Conservation (phyloP, 495 filamentous ascomycete genomes). For the Penicillium steckii region DNA sequence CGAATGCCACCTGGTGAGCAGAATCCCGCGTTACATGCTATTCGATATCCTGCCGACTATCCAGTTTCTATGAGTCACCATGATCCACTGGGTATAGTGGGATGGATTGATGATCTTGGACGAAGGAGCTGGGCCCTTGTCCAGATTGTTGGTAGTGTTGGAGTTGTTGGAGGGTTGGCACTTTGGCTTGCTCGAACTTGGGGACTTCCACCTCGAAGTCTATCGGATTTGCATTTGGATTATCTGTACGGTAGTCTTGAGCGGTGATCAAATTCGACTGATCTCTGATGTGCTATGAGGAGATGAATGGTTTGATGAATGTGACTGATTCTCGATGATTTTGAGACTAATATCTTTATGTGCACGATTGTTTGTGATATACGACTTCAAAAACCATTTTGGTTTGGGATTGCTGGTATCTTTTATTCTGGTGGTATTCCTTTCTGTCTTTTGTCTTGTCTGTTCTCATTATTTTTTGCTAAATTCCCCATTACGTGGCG, state of each 20-base stretch:
- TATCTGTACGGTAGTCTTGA: slow-evolving; percentile 23
- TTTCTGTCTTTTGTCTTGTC: no score
- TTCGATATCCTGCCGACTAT: slow-evolving; percentile 29
- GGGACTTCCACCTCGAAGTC: slow-evolving; percentile 36
- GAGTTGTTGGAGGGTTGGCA: slow-evolving; percentile 71
- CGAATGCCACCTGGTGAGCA: slow-evolving; percentile 19
- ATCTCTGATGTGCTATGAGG: no score
- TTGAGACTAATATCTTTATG: no score
- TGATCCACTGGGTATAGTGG: slow-evolving; percentile 76
- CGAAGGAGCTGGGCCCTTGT: slow-evolving; percentile 65
- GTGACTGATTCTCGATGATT: no score
- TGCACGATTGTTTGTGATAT: no score
- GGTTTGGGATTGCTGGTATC: no score
- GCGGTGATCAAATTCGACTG: slow-evolving; percentile 2
- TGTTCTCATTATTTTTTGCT: no score
- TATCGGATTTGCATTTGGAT: slow-evolving; percentile 40
- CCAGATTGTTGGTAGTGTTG: slow-evolving; percentile 75
- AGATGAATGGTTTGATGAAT: no score
- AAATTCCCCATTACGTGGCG: no score
- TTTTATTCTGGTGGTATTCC: no score
- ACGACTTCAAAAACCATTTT: no score
- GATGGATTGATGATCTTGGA: slow-evolving; percentile 66
- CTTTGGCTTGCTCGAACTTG: slow-evolving; percentile 57
- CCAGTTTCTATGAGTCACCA: slow-evolving; percentile 44
- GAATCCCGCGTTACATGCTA: slow-evolving; percentile 19